These are phyloP conservation scores for Phlyctochytrium planicorne DNA, from an alignment of 192 early-diverging fungal genomes.

Conservation along the genomic window DNA sequence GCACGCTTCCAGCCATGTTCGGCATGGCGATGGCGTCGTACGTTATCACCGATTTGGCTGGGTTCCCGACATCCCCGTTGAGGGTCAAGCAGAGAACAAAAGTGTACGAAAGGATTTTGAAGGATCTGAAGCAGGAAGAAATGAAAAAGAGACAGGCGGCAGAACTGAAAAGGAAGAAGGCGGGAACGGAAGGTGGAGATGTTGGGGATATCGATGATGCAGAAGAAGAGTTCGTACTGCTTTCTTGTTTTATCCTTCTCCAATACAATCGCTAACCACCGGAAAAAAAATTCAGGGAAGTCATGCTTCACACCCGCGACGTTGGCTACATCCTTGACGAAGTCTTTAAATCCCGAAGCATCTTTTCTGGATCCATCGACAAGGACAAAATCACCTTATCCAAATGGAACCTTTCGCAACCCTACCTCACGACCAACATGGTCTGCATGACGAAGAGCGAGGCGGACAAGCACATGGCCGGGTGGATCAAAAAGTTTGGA, in stretches of 20 bases:
- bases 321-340: constrained; percentile 88
- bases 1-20: constrained; percentile 93
- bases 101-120: constrained; percentile 70
- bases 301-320: constrained; percentile 67
- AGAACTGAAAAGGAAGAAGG: constrained; percentile 1
- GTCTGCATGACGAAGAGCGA: constrained; percentile 84
- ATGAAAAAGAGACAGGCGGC: constrained; percentile 29
- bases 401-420: constrained; percentile 73
- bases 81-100: constrained; percentile 59
- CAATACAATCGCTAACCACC: too few species aligned
- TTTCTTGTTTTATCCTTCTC: constrained; percentile 14
- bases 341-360: constrained; percentile 77
- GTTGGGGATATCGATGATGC: not conserved
- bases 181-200: not conserved
- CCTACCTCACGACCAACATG: constrained; percentile 70
- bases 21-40: constrained; percentile 89
- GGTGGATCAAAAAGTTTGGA: not conserved
- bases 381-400: constrained; percentile 71
- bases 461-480: constrained; percentile 52
- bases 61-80: constrained; percentile 40
- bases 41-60: constrained; percentile 61
- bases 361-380: constrained; percentile 62
- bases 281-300: too few species aligned
- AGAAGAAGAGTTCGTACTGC: not conserved
- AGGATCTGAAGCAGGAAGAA: constrained; percentile 68